phyloP scores from a whole-genome alignment of 148 eudicot species.

The Talinum fruticosum region DNA sequence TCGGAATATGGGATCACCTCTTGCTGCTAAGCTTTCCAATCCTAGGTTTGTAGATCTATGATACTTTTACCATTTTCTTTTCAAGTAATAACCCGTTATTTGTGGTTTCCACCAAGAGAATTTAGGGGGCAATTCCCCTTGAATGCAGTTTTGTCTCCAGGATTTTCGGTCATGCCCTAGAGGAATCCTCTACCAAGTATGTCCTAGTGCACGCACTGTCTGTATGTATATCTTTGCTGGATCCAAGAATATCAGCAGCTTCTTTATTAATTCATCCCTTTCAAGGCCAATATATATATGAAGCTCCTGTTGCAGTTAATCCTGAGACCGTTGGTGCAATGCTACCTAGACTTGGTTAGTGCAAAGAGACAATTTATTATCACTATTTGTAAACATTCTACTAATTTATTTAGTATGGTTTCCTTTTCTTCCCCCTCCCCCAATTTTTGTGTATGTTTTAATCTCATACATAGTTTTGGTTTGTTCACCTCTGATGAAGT shows the following conservation, averaged over 20 bases:
- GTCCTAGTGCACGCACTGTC: conserved; percentile 80
- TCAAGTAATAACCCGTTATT: not conserved
- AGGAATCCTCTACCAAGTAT: conserved; percentile 67
- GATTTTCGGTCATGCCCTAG: conserved; percentile 80
- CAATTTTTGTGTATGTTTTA: not conserved
- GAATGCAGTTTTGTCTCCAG: conserved; percentile 82
- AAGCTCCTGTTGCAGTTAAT: conserved; percentile 66
- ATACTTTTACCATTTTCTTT: not conserved
- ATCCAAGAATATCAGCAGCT: conserved; percentile 79
- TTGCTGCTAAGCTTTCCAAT: conserved; percentile 84
- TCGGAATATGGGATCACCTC: conserved; percentile 78
- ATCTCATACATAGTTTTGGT: not conserved
- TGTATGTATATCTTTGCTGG: conserved; percentile 91
- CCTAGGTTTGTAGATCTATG: conserved; percentile 55
- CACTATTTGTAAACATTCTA: not conserved
- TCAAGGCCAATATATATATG: conserved; percentile 74
- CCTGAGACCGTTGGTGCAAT: conserved; percentile 91
- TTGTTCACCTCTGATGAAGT: no score
- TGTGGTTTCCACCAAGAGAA: conserved; percentile 3
- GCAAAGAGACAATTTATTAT: conserved; percentile 6
- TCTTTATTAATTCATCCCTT: conserved; percentile 67
- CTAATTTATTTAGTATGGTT: not conserved
- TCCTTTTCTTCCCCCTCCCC: not conserved
- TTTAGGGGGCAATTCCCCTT: conserved; percentile 13
- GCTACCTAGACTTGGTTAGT: conserved; percentile 95